Evolutionary conservation across 1,139 yeast species (phyloP), one percentile per base, ranked within the genome.

Genomic region (Neolecta irregularis): DNA sequence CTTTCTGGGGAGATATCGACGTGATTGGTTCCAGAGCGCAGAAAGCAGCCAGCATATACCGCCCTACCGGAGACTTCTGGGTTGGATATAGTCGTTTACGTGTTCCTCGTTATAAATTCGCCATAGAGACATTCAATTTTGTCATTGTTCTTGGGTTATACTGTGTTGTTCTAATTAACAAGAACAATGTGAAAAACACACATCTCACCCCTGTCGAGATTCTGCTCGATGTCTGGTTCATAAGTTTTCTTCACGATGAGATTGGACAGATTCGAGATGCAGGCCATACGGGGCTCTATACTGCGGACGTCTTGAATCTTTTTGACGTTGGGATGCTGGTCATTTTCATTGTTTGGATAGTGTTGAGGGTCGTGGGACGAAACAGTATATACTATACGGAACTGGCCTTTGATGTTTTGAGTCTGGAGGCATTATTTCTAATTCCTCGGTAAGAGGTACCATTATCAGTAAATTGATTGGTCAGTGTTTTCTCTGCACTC

Each of bases 161-260:
- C 38, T 49, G 51, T 24, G 43, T 43, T 16, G 46, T 53, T 21
- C 41, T 52, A 19, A 24, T 39, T 44, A 47, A 41, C 31, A 38
- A 36, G 24, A 35, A 36, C 21, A 29, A 13, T 26, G 36, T 24
- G 24, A 43, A 34, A 19, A 41, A 35, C 34, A 36, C 36, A 9
- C 30, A n/a, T n/a, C n/a, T n/a, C n/a, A n/a, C n/a, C n/a, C 19
- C 38, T 22, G 39, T 51, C 18, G 58, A 54, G 35, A 33, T 49
- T 7, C 24, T 50, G 6, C 41, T 54, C 30, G 50, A 53, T 35
- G 38, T 52, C 12, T 54, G 56, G 55, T 54, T 51, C 32, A 40
- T 47, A 3, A 57, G 58, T 4, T 53, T 54, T 36, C 44, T 52
- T n/a, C 42, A 49, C 15, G 57, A 53, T 20, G 58, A 54, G 35